These are phyloP conservation scores for Phanerochaete carnosa DNA, from an alignment of 768 basidiomycete species.

Conservation along the genomic window DNA sequence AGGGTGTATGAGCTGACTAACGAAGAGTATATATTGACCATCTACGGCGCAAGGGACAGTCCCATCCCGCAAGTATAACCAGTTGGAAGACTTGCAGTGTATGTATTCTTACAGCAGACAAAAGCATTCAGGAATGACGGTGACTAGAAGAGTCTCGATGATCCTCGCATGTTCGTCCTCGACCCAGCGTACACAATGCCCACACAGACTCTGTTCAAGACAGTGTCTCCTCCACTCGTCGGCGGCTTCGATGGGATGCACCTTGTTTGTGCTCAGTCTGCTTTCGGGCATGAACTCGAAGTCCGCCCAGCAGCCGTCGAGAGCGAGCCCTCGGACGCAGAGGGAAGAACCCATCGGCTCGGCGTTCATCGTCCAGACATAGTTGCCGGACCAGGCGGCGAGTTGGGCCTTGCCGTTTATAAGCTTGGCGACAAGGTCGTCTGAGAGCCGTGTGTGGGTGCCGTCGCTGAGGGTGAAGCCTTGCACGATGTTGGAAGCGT, in stretches of 20 bases:
- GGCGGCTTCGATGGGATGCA: not conserved
- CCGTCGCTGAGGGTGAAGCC: not conserved
- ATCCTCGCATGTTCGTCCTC: not conserved
- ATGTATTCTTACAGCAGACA: not conserved
- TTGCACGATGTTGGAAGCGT: not conserved
- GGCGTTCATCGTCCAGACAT: not conserved
- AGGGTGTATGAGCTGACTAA: too few relatives aligned
- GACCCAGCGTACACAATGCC: not conserved
- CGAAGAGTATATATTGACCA: too few relatives aligned
- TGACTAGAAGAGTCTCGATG: not conserved
- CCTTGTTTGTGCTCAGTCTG: not conserved
- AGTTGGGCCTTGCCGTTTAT: not conserved
- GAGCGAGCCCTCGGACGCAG: not conserved
- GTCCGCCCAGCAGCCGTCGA: not conserved
- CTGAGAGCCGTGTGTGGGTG: not conserved
- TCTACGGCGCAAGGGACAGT: too few relatives aligned
- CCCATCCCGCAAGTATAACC: too few relatives aligned
- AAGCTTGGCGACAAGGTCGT: not conserved
- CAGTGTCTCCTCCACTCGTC: not conserved
- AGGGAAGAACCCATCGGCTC: not conserved
- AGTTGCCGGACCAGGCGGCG: not conserved
- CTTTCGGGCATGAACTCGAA: not conserved
- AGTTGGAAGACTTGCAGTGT: too few relatives aligned
- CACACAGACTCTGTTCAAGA: not conserved
- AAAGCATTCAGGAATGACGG: not conserved